Percentiles rank a stretch among this genome's conserved stretches.
Evolutionary conservation across 1,284 basidiomycete species (phyloP).

Genomic region (Ganoderma resinaceum): DNA sequence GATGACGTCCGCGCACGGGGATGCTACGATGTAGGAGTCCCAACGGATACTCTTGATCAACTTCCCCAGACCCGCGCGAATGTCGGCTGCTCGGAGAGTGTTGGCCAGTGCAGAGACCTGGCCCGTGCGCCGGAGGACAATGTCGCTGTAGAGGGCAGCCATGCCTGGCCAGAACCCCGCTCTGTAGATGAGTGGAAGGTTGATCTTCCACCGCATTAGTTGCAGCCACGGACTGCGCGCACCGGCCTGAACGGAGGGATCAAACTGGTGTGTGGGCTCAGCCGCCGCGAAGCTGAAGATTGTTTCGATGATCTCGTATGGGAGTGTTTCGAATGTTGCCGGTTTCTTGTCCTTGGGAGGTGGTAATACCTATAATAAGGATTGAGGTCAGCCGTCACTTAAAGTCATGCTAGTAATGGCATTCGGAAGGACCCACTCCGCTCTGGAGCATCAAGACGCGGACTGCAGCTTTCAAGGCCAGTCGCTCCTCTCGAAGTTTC

Average conservation of each 20-base stretch:
- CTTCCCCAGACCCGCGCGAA: neutral
- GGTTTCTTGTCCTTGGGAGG: neutral
- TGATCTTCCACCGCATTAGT: conserved; percentile 1
- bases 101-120: conserved; percentile 11
- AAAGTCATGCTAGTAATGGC: neutral
- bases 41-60: conserved; percentile 5
- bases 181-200: conserved; percentile 5
- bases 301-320: neutral
- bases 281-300: neutral
- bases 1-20: conserved; percentile 3
- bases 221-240: neutral
- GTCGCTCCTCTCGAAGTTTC: neutral
- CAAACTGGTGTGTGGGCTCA: neutral
- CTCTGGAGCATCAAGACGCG: neutral
- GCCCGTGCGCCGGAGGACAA: conserved; percentile 15
- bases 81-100: neutral
- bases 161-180: conserved; percentile 8
- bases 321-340: neutral
- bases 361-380: neutral
- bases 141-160: conserved; percentile 9
- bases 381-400: neutral
- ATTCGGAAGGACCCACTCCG: neutral
- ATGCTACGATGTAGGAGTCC: neutral
- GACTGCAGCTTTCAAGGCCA: neutral
- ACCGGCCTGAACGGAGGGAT: neutral